Conservation (phyloP, 2,329 filamentous ascomycete genomes). For the Fusarium goolgardi region DNA sequence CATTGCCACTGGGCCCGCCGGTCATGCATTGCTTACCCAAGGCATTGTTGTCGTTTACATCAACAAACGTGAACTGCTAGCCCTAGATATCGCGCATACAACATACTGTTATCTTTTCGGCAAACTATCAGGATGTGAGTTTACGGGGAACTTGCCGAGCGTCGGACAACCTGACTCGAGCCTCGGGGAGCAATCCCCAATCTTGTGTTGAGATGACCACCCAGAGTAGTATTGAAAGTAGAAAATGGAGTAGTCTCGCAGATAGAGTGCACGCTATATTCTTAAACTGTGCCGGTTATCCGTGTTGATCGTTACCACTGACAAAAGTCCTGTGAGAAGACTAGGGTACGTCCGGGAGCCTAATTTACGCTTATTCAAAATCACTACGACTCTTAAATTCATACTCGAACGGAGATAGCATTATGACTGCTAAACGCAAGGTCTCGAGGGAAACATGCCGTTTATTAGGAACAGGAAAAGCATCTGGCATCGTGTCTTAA, state of each 20-base stretch:
- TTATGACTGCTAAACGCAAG: too few species aligned
- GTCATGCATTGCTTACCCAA: too few species aligned
- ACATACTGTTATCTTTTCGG: neutral
- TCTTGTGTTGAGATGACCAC: accelerated
- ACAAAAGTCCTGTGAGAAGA: neutral
- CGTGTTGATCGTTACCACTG: neutral
- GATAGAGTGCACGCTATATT: neutral
- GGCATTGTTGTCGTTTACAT: too few species aligned
- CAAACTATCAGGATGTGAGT: neutral
- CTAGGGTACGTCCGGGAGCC: neutral
- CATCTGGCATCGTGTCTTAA: too few species aligned
- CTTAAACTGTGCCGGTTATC: slow-evolving; percentile 2
- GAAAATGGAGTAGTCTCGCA: neutral
- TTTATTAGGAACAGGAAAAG: neutral
- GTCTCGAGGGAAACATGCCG: too few species aligned
- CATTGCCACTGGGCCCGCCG: too few species aligned
- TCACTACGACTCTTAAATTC: too few species aligned
- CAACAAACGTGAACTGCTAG: too few species aligned
- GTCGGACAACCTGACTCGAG: neutral
- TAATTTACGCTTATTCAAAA: neutral
- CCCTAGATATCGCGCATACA: too few species aligned
- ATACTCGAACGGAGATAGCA: neutral
- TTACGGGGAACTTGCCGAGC: neutral
- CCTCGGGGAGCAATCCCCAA: neutral
- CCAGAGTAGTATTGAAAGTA: neutral